These are phyloP conservation scores for Rhodosporidiobolus sp. DNA, from an alignment of 768 basidiomycete species.

Conservation along the genomic window DNA sequence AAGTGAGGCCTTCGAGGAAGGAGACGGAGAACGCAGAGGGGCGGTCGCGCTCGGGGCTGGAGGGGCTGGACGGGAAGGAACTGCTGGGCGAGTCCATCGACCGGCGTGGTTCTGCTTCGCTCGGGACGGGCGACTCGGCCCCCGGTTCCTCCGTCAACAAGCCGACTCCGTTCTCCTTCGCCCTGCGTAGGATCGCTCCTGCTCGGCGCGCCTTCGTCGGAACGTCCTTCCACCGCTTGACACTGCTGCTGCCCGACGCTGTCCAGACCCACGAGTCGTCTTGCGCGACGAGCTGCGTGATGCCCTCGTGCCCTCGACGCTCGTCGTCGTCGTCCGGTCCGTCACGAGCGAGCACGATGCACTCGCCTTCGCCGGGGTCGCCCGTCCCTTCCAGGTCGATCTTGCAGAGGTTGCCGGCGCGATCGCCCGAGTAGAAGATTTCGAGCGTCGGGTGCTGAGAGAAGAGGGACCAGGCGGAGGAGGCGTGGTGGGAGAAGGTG, in stretches of 20 bases:
- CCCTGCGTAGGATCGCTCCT: not conserved
- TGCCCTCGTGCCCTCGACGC: slow-evolving; percentile 52
- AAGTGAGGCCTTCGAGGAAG: slow-evolving; percentile 31
- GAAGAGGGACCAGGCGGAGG: slow-evolving; percentile 77
- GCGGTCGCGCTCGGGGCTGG: slow-evolving; percentile 14
- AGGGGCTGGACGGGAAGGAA: not conserved
- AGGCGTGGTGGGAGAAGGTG: slow-evolving; percentile 91
- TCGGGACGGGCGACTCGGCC: not conserved
- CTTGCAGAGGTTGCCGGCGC: slow-evolving; percentile 80
- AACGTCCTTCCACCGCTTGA: slow-evolving; percentile 74
- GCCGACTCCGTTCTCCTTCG: slow-evolving; percentile 3
- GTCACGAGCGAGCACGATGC: slow-evolving; percentile 67
- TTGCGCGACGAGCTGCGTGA: slow-evolving; percentile 76
- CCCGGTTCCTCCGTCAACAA: slow-evolving; percentile 1
- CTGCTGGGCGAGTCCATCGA: not conserved
- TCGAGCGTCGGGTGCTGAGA: slow-evolving; percentile 81
- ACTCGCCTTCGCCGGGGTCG: slow-evolving; percentile 84
- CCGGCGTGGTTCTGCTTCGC: not conserved
- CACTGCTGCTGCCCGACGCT: slow-evolving; percentile 73
- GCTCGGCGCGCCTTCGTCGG: slow-evolving; percentile 50
- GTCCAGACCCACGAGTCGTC: slow-evolving; percentile 88
- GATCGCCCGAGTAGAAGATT: slow-evolving; percentile 91
- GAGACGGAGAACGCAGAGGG: slow-evolving; percentile 11
- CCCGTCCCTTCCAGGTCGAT: slow-evolving; percentile 81
- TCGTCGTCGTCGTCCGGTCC: slow-evolving; percentile 53